Conservation (phyloP, 2,329 filamentous ascomycete species). For the Cordyceps pruinosa region DNA sequence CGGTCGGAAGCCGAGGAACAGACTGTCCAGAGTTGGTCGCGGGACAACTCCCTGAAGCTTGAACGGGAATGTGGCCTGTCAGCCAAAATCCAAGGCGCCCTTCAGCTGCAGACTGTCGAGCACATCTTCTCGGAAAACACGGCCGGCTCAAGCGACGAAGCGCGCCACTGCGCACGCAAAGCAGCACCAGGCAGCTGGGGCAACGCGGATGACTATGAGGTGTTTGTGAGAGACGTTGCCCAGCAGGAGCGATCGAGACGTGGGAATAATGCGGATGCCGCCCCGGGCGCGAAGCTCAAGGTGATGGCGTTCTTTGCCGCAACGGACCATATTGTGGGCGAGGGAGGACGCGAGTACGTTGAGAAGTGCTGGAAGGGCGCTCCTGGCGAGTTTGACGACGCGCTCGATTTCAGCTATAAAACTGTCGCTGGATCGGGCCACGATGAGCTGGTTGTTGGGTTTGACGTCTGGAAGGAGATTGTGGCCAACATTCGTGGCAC, state of each 20-base stretch:
- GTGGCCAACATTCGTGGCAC: neutral
- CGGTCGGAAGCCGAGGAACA: conserved; percentile 1
- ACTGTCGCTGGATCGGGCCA: conserved; percentile 8
- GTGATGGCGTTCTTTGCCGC: conserved; percentile 8
- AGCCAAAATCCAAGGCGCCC: neutral
- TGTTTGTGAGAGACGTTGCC: conserved; percentile 3
- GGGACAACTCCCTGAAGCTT: neutral
- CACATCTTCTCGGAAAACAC: conserved; percentile 11
- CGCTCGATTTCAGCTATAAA: neutral
- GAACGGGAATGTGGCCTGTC: conserved; percentile 5
- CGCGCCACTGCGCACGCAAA: conserved; percentile 8
- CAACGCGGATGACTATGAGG: conserved; percentile 4
- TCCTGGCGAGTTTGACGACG: conserved; percentile 7
- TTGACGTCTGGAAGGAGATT: conserved; percentile 8
- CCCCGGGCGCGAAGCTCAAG: neutral
- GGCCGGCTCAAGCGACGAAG: conserved; percentile 5
- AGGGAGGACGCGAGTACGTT: conserved; percentile 6
- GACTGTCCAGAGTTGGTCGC: neutral
- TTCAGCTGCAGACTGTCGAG: conserved; percentile 1
- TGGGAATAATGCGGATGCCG: neutral
- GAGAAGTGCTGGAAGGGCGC: conserved; percentile 7
- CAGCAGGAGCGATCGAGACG: neutral
- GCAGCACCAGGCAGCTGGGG: conserved; percentile 9
- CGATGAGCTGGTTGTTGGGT: conserved; percentile 1
- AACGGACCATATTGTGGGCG: conserved; percentile 6